Base-by-base conservation (phyloP, 1,284 basidiomycete species). In the Cryptococcus sp. region DNA sequence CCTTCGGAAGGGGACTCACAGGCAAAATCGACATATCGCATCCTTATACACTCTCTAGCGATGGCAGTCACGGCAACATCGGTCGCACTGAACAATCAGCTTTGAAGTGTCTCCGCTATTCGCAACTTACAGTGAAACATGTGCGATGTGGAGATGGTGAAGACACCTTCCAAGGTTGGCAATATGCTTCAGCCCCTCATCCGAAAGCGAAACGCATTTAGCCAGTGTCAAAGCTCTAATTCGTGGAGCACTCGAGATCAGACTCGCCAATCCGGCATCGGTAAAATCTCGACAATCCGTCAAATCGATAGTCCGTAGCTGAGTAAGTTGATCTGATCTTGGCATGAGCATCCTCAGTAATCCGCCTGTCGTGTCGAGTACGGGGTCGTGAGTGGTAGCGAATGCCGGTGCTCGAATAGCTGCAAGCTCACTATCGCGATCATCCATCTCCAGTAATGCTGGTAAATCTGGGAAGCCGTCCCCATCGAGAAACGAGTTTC, bases 1-100 rank as follows among this genome's bases (percentile, higher is more conserved):
- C 21, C 24, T 23, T n/a, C n/a, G 39, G 13, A 22, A 32, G 40
- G 22, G 23, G 7, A 82, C 87, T 72, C 57, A 92, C 93, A 94
- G 4, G 96, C 96, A 59, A 99, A 84, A 72, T 99, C 96, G 55
- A 99, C 85, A 71, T 98, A 99, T 61, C 96, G 81, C 52, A 99
- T 74, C n/a, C 96, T 81, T 0, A 90, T 93, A 74, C 96, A 99
- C 21, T 83, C 82, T 39, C 89, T 80, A 3, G 91, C 92, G 16
- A 99, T 78, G 9, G 82, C 82, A 48, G 85, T 85, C 36, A 99
- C 86, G 7, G 88, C 91, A 23, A 82, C 82, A 70, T 99, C 96
- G 2, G 93, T 91, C 62, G 84, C 85, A 58, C 74, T 76, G 4
- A 25, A 24, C 32, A 47, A 39, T 41, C 42, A 51, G 48, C 28